Base-by-base conservation (phyloP, 1,284 basidiomycete genomes). In the Trametes versicolor region DNA sequence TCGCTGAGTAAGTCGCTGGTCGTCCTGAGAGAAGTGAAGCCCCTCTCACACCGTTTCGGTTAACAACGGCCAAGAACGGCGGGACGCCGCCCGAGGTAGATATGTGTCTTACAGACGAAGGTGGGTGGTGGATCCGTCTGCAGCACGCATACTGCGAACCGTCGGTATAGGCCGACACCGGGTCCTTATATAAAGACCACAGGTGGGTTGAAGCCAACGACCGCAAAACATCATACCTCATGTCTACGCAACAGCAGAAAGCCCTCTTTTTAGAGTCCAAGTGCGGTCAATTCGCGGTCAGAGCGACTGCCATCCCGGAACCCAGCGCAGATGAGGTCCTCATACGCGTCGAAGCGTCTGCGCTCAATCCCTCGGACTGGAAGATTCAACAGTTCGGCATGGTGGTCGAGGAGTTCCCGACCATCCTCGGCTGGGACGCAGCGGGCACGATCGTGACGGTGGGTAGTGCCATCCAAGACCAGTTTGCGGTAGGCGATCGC, bases 401-500 rank as follows among this genome's bases (percentile, higher is more conserved):
- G 15, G 50, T 72, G 36, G 56, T 76, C 0, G 55, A 73, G 0
- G 57, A 71, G 0, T 82, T 68, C 58, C 81, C 82, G 0, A 67
- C 77, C 1, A 70, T 82, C 12, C 67, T 82, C 21, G 87, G 87
- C 8, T 74, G 71, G 3, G 86, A 88, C 65, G 79, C 76, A 53
- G 76, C 80, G 3, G 87, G 86, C 1, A 72, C 76, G 4, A 79
- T 88, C 27, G 80, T 80, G 19, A 74, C 73, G 37, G 72, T 86
- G 7, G 86, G 84, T 4, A 70, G 75, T 8, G 80, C 76, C 0
- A 82, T 85, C 70, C 60, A 77, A 75, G 0, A n/a, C 15, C 62
- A 71, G 36, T 77, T 86, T 67, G 71, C 75, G 19, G 77, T 80
- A 9, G 86, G 86, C 2, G 83, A 87, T 60, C 79, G 73, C 70